Conservation (phyloP, 2,329 filamentous ascomycete genomes). For the Emergomyces orientalis region DNA sequence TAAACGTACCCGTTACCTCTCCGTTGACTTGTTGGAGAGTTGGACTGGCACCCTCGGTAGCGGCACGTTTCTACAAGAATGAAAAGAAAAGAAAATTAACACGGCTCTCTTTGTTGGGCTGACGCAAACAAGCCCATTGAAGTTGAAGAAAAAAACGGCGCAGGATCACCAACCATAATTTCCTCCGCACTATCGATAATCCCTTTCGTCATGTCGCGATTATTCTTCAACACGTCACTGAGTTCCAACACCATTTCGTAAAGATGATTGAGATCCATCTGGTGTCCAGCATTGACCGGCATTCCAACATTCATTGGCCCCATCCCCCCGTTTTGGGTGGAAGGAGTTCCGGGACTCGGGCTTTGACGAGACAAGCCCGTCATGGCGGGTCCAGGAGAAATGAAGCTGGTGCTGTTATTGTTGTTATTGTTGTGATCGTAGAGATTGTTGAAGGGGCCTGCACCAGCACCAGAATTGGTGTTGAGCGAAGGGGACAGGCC, state of each 20-base stretch:
- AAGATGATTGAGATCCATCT: conserved; percentile 44
- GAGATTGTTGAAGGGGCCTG: conserved; percentile 26
- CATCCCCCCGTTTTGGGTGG: conserved; percentile 9
- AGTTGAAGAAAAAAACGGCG: background rate
- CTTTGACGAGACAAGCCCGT: conserved; percentile 25
- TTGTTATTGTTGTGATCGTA: conserved; percentile 24
- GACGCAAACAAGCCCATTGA: background rate
- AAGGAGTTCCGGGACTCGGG: conserved; percentile 21
- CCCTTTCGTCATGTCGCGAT: conserved; percentile 41
- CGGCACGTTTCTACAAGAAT: conserved; percentile 32
- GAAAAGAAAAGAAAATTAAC: conserved; percentile 12
- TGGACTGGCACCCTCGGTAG: conserved; percentile 32
- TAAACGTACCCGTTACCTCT: conserved; percentile 33
- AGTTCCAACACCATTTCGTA: conserved; percentile 43
- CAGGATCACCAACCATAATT: conserved; percentile 33
- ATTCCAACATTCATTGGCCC: conserved; percentile 29
- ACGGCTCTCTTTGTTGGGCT: background rate
- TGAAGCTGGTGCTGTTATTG: conserved; percentile 24
- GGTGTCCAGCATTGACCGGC: conserved; percentile 41
- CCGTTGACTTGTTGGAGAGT: conserved; percentile 37
- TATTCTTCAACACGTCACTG: conserved; percentile 41
- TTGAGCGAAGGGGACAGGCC: conserved; percentile 2
- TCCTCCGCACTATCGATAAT: conserved; percentile 44
- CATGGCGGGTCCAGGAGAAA: conserved; percentile 6
- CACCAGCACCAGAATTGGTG: background rate